These are phyloP conservation scores for Lavandula angustifolia DNA, from an alignment of 257 asterid genomes.

Conservation along the genomic window DNA sequence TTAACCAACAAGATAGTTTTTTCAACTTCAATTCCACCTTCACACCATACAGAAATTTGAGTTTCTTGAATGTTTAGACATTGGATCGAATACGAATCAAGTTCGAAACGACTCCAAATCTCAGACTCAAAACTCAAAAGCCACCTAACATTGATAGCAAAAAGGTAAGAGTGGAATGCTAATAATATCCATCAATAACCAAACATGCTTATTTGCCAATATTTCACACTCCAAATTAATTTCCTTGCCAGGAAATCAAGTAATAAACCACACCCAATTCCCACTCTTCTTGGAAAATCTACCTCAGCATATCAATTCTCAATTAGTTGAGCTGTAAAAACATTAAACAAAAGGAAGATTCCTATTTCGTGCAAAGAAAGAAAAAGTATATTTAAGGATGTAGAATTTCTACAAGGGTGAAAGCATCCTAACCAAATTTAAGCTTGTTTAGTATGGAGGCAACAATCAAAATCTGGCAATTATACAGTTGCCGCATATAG, in stretches of 20 bases:
- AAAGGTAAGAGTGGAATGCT: conserved; percentile 5
- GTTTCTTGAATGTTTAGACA: neutral
- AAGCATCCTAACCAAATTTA: conserved; percentile 1
- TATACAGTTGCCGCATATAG: neutral
- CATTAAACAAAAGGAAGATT: neutral
- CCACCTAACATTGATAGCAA: conserved; percentile 30
- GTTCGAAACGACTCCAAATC: neutral
- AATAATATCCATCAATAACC: conserved; percentile 19
- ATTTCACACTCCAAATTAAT: conserved; percentile 20
- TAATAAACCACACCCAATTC: neutral
- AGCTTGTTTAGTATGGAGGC: neutral
- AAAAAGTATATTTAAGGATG: conserved; percentile 8
- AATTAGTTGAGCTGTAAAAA: conserved; percentile 3
- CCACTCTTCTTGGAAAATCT: neutral
- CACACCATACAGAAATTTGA: neutral
- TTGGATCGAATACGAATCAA: neutral
- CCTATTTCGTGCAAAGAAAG: conserved; percentile 9
- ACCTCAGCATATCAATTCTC: neutral
- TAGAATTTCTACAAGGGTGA: neutral
- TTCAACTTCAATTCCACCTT: neutral
- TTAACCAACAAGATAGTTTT: neutral
- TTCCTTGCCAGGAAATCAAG: conserved; percentile 19
- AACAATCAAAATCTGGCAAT: neutral
- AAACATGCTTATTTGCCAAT: conserved; percentile 19
- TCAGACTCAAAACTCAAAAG: neutral